Evolutionary conservation across 2,329 filamentous ascomycete species (phyloP).

Genomic region (Paecilomyces niveus): DNA sequence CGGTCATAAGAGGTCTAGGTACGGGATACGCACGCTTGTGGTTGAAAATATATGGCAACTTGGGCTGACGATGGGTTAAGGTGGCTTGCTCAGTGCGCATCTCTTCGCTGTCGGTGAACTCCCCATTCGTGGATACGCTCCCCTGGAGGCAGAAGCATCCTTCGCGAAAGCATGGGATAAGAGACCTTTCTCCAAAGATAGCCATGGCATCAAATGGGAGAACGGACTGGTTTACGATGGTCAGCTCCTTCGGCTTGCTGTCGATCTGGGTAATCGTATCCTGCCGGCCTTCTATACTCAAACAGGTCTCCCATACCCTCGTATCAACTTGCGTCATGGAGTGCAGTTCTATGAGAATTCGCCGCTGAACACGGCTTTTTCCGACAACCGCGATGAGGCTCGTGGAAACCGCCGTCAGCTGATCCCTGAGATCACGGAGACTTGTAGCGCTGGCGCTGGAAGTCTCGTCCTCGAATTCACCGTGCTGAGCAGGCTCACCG

Average conservation of each 20-base stretch:
- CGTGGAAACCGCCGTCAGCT: constrained; percentile 28
- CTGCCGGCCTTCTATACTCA: constrained; percentile 87
- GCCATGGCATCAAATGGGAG: constrained; percentile 57
- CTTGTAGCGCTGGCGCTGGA: constrained; percentile 92
- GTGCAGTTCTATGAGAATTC: constrained; percentile 91
- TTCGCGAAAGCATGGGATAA: constrained; percentile 38
- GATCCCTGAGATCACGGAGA: constrained; percentile 75
- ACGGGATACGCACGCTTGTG: constrained; percentile 6
- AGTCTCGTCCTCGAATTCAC: constrained; percentile 92
- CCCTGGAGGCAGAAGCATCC: constrained; percentile 33
- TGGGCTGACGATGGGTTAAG: constrained; percentile 26
- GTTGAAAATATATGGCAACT: not conserved
- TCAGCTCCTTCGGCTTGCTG: constrained; percentile 80
- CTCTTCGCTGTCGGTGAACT: constrained; percentile 86
- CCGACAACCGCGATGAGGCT: constrained; percentile 42
- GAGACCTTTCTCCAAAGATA: constrained; percentile 11
- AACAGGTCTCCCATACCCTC: constrained; percentile 88
- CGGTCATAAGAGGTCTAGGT: constrained; percentile 74
- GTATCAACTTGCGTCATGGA: constrained; percentile 83
- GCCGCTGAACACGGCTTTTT: constrained; percentile 54
- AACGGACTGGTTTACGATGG: constrained; percentile 79
- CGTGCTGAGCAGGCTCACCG: constrained; percentile 79
- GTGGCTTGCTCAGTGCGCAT: constrained; percentile 86
- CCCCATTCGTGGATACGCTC: constrained; percentile 72
- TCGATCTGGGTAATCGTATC: constrained; percentile 75